Conservation (phyloP, 257 asterid species). For the Penstemon eatonii region DNA sequence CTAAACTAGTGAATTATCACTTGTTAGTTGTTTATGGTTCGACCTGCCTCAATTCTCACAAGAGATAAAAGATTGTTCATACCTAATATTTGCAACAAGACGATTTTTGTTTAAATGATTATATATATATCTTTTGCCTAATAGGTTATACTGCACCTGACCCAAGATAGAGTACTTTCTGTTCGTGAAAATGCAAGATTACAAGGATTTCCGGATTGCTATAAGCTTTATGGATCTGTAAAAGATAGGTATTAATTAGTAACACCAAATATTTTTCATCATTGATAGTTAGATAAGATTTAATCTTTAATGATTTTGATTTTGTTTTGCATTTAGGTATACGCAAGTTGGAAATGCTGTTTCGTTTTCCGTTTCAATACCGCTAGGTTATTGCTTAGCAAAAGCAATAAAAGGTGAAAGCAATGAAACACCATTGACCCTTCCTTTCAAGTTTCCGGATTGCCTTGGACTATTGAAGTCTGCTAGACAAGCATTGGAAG, state of each 20-base stretch:
- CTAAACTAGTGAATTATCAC: background rate
- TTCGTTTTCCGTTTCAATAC: constrained; percentile 41
- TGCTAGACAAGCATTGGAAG: background rate
- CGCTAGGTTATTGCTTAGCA: constrained; percentile 43
- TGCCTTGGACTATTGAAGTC: constrained; percentile 23
- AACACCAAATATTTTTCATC: too few relatives aligned
- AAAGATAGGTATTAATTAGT: constrained; percentile 34
- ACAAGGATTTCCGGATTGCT: constrained; percentile 52
- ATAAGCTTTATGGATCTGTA: constrained; percentile 36
- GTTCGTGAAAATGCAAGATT: constrained; percentile 47
- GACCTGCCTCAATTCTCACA: too few relatives aligned
- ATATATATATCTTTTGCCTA: background rate
- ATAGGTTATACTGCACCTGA: constrained; percentile 38
- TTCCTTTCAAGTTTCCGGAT: constrained; percentile 35
- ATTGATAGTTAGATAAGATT: background rate
- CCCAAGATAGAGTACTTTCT: constrained; percentile 44
- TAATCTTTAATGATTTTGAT: background rate
- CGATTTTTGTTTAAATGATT: background rate
- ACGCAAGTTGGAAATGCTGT: constrained; percentile 49
- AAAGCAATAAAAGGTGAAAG: constrained; percentile 31
- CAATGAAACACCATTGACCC: constrained; percentile 9
- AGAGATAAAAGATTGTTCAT: too few relatives aligned
- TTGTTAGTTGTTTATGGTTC: background rate
- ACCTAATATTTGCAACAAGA: too few relatives aligned
- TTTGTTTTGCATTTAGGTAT: constrained; percentile 27